These are phyloP conservation scores for Alnus glutinosa DNA, from an alignment of 306 rosid genomes.

Conservation along the genomic window DNA sequence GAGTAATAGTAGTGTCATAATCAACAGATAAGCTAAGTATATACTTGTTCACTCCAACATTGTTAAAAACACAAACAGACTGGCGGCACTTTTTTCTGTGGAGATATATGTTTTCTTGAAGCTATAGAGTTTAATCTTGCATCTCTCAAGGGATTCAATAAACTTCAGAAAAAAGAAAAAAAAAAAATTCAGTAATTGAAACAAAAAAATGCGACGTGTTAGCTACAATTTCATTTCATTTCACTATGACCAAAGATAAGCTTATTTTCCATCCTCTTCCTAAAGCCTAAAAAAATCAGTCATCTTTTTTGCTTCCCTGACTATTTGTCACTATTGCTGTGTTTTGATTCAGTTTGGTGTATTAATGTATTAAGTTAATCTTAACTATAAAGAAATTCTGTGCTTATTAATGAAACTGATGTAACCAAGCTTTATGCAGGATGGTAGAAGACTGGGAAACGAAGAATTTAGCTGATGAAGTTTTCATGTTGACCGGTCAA, in stretches of 20 bases:
- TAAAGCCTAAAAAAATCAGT: neutral
- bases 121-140: neutral
- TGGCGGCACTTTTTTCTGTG: neutral
- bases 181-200: too few relatives aligned
- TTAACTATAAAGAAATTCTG: too few relatives aligned
- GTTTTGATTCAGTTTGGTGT: neutral
- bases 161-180: too few relatives aligned
- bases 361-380: neutral
- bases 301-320: neutral
- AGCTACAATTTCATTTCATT: too few relatives aligned
- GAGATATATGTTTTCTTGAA: neutral
- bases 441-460: slow-evolving; percentile 66
- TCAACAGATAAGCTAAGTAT: neutral
- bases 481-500: slow-evolving; percentile 70
- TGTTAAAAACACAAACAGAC: neutral
- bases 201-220: too few relatives aligned
- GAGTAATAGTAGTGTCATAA: neutral
- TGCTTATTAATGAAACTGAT: slow-evolving; percentile 1
- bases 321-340: neutral
- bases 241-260: too few relatives aligned
- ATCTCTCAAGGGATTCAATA: neutral
- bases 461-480: slow-evolving; percentile 66
- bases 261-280: neutral
- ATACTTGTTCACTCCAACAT: neutral
- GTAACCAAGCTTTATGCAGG: slow-evolving; percentile 50